These are phyloP conservation scores for Penstemon davidsonii DNA, from an alignment of 257 asterid genomes.

Conservation along the genomic window DNA sequence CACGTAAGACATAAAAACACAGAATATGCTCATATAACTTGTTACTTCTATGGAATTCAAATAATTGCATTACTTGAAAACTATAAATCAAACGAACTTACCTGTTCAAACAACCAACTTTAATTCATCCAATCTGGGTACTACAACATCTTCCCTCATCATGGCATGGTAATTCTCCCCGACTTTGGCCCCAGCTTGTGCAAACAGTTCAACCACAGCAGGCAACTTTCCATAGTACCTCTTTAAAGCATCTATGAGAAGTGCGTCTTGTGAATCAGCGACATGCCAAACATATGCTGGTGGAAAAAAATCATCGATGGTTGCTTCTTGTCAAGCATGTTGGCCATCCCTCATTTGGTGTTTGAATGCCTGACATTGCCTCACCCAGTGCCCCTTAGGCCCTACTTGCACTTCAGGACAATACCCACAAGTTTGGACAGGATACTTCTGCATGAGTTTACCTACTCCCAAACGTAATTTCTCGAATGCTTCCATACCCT, in stretches of 20 bases:
- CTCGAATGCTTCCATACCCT: conserved; percentile 60
- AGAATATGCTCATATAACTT: too few relatives aligned
- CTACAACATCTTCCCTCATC: conserved; percentile 56
- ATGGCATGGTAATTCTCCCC: conserved; percentile 36
- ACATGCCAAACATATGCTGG: conserved; percentile 71
- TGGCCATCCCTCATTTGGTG: conserved; percentile 88
- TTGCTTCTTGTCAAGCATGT: conserved; percentile 81
- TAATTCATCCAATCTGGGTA: conserved; percentile 57
- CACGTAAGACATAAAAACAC: too few relatives aligned
- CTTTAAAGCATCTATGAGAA: conserved; percentile 51
- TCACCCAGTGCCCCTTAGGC: conserved; percentile 72
- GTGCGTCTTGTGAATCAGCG: conserved; percentile 13
- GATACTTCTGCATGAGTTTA: conserved; percentile 51
- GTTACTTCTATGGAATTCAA: too few relatives aligned
- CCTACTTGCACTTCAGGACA: conserved; percentile 81
- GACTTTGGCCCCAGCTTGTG: conserved; percentile 58
- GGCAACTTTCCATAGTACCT: conserved; percentile 71
- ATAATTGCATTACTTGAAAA: neutral
- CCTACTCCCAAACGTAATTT: conserved; percentile 41
- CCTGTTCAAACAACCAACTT: conserved; percentile 50
- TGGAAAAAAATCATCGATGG: conserved; percentile 53
- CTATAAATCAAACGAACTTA: neutral
- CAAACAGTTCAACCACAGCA: conserved; percentile 60
- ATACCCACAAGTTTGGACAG: conserved; percentile 65
- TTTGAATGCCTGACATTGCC: conserved; percentile 78